A percentile compares a stretch with the other conserved stretches of the same genome.
Conservation (phyloP, 2,329 filamentous ascomycete genomes). For the Colletotrichum camelliae region DNA sequence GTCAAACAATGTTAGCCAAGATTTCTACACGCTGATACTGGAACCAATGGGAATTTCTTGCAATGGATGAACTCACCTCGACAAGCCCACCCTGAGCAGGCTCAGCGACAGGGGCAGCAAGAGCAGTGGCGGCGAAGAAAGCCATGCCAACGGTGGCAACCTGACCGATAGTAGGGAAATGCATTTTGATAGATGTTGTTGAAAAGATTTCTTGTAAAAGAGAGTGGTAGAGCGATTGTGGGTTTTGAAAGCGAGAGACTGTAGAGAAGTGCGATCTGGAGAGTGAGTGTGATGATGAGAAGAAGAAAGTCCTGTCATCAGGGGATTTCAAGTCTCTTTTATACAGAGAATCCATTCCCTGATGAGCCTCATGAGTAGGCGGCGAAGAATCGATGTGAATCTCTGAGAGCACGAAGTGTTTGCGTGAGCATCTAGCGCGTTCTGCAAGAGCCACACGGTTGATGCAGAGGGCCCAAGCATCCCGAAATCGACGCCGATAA, state of each 20-base stretch:
- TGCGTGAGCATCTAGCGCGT: background rate
- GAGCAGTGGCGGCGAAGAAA: slow-evolving; percentile 6
- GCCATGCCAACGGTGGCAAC: slow-evolving; percentile 17
- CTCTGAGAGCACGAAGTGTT: background rate
- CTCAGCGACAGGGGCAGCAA: slow-evolving; percentile 9
- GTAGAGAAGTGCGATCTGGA: background rate
- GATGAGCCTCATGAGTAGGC: background rate
- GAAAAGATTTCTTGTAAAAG: background rate
- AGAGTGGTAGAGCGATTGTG: background rate
- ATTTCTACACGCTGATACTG: background rate
- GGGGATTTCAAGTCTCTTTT: background rate
- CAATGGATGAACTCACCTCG: background rate
- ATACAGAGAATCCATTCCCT: background rate
- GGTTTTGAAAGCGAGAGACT: background rate
- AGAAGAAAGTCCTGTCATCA: background rate
- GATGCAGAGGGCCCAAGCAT: background rate
- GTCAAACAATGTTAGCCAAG: background rate
- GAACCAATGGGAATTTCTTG: background rate
- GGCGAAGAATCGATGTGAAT: background rate
- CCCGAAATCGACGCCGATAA: background rate
- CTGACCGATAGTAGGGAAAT: slow-evolving; percentile 13
- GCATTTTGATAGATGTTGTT: slow-evolving; percentile 4
- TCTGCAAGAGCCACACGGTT: background rate
- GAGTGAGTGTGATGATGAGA: background rate
- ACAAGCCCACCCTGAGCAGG: background rate